Conservation (phyloP, 495 filamentous ascomycete genomes). For the Viridothelium virens region DNA sequence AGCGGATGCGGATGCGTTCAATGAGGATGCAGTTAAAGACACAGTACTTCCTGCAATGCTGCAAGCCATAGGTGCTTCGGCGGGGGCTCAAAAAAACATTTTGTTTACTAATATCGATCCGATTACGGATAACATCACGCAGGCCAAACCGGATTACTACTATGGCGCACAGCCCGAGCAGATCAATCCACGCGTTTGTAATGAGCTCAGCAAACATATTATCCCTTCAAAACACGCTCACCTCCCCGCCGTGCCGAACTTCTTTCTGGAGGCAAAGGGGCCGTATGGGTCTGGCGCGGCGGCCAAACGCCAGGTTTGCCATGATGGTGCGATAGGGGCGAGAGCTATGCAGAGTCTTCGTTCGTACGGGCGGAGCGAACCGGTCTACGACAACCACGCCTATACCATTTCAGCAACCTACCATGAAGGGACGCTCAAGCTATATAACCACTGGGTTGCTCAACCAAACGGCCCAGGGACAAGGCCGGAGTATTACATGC, state of each 20-base stretch:
- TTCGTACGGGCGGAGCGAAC: slow-evolving; percentile 36
- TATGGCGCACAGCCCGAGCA: slow-evolving; percentile 36
- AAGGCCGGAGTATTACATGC: slow-evolving; percentile 41
- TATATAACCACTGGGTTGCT: slow-evolving; percentile 30
- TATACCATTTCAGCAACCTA: slow-evolving; percentile 40
- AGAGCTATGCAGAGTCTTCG: slow-evolving; percentile 41
- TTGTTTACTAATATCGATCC: slow-evolving; percentile 30
- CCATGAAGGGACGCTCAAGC: slow-evolving; percentile 29
- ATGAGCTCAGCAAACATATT: slow-evolving; percentile 28
- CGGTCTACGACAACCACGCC: slow-evolving; percentile 39
- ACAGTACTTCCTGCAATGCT: slow-evolving; percentile 33
- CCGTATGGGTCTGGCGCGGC: slow-evolving; percentile 31
- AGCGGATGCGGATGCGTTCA: slow-evolving; percentile 30
- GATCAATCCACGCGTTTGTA: slow-evolving; percentile 23
- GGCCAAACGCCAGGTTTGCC: slow-evolving; percentile 36
- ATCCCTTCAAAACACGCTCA: slow-evolving; percentile 35
- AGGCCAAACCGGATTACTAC: slow-evolving; percentile 34
- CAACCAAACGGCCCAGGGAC: slow-evolving; percentile 28
- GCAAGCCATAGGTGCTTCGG: slow-evolving; percentile 21
- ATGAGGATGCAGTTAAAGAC: not conserved
- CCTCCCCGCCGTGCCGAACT: slow-evolving; percentile 39
- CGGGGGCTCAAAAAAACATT: slow-evolving; percentile 10
- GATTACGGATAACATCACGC: slow-evolving; percentile 11
- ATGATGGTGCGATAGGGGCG: slow-evolving; percentile 41
- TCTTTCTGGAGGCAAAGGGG: slow-evolving; percentile 37